phyloP scores from a whole-genome alignment of 495 filamentous ascomycete genomes.

The Endocarpon pusillum region DNA sequence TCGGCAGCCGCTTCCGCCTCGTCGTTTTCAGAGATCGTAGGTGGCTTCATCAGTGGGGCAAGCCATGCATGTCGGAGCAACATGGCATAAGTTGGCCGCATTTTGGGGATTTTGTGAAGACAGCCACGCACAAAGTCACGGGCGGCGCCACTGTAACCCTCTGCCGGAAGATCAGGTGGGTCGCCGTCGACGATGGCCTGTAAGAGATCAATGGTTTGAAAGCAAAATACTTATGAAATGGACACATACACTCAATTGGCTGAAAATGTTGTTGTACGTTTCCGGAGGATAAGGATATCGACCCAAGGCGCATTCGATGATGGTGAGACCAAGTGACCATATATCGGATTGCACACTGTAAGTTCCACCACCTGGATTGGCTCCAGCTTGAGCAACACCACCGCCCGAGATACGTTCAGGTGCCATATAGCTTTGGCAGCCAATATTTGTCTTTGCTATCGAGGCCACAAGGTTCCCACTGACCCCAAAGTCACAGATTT shows the following conservation, averaged over 20 bases:
- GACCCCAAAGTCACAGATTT: constrained; percentile 98
- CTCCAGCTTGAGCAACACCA: constrained; percentile 58
- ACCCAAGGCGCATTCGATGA: constrained; percentile 94
- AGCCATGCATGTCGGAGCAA: constrained; percentile 84
- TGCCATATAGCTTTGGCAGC: constrained; percentile 99
- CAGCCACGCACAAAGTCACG: constrained; percentile 79
- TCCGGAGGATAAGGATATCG: constrained; percentile 95
- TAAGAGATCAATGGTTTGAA: constrained; percentile 8
- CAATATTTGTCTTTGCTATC: constrained; percentile 98
- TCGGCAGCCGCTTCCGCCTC: constrained; percentile 36
- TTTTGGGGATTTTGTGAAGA: constrained; percentile 79
- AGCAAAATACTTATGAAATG: background rate
- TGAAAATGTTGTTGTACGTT: constrained; percentile 97
- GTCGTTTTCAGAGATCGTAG: constrained; percentile 59
- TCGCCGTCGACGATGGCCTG: constrained; percentile 97
- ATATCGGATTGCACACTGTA: constrained; percentile 98
- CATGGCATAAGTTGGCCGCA: constrained; percentile 79
- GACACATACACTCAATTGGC: constrained; percentile 77
- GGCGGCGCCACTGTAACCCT: constrained; percentile 62
- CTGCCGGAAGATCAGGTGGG: constrained; percentile 64
- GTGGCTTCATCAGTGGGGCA: constrained; percentile 59
- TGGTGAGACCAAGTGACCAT: constrained; percentile 85
- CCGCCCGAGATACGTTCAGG: constrained; percentile 86
- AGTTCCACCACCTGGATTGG: constrained; percentile 56
- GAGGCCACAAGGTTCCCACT: constrained; percentile 92